Base-by-base conservation (phyloP, 2,329 filamentous ascomycete genomes). In the Chrysoporthe austroafricana region DNA sequence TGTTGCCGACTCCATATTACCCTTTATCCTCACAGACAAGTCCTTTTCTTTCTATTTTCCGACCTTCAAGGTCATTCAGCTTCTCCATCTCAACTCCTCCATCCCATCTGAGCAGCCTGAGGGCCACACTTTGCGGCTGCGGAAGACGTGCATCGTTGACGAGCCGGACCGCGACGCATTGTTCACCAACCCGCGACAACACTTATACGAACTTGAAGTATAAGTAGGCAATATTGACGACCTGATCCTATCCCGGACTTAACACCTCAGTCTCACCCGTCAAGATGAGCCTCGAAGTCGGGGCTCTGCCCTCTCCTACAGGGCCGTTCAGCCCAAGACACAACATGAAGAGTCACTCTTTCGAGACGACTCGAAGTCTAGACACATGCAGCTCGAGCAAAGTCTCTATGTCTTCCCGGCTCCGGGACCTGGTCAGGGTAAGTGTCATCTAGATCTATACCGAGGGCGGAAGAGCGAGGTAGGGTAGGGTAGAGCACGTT, bases 361-460 rank as follows among this genome's bases (percentile, higher is more conserved):
- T 64, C 57, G 61, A 67, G 16, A n/a, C 48, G 18, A 7, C 39
- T 18, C 63, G 62, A 52, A 39, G 5, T 34, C n/a, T 58, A 32
- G 59, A 64, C 56, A 62, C 8, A 7, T 44, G 39, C 56, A 61
- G 16, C 50, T 54, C 34, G 7, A 62, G 58, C 46, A 66, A 63
- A 8, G 34, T 46, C 1, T 68, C 68, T 1, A 63, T 77, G 3
- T 73, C 73, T 2, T 75, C 77, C 4, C 73, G 76, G 32, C 71
- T 76, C 18, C 73, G 70, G 32, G 76, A 79, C 46, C 74, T 78
- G 1, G 70, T 75, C 36, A 75, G 76, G 70, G 76, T 76, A 54
- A 60, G 74, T 56, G 13, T 42, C 62, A 43, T 42, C 34, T 11
- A 26, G n/a, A 11, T 64, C 11, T 26, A 21, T n/a, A 3, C 14